These are phyloP conservation scores for Persicaria tinctoria DNA, from an alignment of 148 eudicot species.

Conservation along the genomic window DNA sequence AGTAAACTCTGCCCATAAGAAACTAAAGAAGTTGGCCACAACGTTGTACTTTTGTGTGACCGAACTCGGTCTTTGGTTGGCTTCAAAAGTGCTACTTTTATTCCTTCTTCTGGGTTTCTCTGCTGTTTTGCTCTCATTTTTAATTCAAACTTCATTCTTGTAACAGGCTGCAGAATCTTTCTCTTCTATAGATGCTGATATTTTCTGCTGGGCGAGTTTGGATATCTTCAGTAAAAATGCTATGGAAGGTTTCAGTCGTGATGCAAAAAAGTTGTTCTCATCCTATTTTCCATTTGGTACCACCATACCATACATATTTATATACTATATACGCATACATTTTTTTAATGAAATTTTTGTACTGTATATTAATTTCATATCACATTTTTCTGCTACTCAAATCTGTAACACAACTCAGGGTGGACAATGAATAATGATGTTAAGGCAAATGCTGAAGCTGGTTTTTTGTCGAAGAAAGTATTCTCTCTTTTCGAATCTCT, in stretches of 20 bases:
- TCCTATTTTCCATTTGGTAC: constrained; percentile 51
- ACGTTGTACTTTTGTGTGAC: constrained; percentile 50
- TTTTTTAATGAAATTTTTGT: background rate
- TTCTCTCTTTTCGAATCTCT: constrained; percentile 66
- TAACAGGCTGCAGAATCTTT: constrained; percentile 63
- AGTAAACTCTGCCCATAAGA: constrained; percentile 25
- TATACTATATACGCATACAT: background rate
- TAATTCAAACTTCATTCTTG: background rate
- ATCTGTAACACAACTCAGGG: constrained; percentile 9
- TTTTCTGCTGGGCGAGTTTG: constrained; percentile 37
- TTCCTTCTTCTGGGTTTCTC: background rate
- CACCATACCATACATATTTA: no score
- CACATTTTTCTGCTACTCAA: background rate
- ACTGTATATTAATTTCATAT: background rate
- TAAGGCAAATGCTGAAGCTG: constrained; percentile 28
- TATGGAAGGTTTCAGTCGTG: constrained; percentile 42
- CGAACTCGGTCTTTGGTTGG: constrained; percentile 83
- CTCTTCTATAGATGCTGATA: constrained; percentile 30
- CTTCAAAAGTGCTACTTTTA: constrained; percentile 44
- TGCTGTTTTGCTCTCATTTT: background rate
- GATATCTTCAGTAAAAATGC: constrained; percentile 37
- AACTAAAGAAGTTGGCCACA: constrained; percentile 36
- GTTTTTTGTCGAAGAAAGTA: constrained; percentile 55
- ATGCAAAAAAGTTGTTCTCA: constrained; percentile 41
- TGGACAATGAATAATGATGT: constrained; percentile 38